Conservation (phyloP, 306 rosid genomes). For the Dryas octopetala region DNA sequence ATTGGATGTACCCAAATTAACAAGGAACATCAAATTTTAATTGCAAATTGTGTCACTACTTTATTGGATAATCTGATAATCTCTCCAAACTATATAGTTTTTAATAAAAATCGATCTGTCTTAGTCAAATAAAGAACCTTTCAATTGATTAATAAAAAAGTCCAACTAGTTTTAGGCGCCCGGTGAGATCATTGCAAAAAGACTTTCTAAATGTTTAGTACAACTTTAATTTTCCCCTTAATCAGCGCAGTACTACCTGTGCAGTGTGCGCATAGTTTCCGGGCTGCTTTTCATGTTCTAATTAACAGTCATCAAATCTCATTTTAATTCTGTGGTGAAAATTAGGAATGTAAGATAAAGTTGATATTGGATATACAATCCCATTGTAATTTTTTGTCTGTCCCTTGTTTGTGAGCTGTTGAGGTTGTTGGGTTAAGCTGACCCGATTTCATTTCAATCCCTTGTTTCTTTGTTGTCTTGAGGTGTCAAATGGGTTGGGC, state of each 20-base stretch:
- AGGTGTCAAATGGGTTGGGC: too few relatives aligned
- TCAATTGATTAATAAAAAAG: background rate
- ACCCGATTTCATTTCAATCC: too few relatives aligned
- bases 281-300: background rate
- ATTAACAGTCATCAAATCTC: background rate
- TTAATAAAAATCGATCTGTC: background rate
- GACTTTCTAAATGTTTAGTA: background rate
- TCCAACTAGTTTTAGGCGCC: background rate
- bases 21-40: background rate
- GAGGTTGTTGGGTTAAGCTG: too few relatives aligned
- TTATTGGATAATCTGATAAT: conserved; percentile 4
- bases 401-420: too few relatives aligned
- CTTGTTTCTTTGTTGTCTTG: too few relatives aligned
- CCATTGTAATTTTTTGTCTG: too few relatives aligned
- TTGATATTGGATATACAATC: background rate
- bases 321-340: background rate
- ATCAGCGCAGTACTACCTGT: background rate
- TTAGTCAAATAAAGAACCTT: conserved; percentile 6
- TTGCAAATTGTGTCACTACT: background rate
- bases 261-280: background rate
- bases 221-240: background rate
- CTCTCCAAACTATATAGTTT: background rate
- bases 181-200: background rate
- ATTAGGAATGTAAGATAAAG: background rate
- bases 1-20: background rate